Evolutionary conservation across 2,329 filamentous ascomycete genomes (phyloP), one percentile per base, ranked within the genome.

Genomic region (Beauveria scarabaeidicola): DNA sequence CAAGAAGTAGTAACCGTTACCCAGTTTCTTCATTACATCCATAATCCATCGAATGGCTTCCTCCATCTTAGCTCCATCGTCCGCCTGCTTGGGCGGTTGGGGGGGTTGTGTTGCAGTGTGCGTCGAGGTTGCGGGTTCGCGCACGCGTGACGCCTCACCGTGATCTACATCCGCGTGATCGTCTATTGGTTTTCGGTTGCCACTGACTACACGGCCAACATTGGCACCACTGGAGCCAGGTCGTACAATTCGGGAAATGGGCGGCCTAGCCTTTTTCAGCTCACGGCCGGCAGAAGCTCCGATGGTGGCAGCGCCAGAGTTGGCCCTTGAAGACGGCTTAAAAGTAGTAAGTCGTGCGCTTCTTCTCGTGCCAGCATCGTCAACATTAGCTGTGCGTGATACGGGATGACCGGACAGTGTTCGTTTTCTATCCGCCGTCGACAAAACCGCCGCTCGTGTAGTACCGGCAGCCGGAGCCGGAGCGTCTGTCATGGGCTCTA

Each of bases 371-470:
- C 64, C 79, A 44, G 83, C 81, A 65, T 91, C 88, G 62, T 86
- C 81, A 4, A 74, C 71, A 57, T 81, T 83, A 50, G 71, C 66
- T 57, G 76, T 80, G 65, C 74, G 65, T 69, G 77, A 81, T 52
- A 82, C 82, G 15, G 81, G 82, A 65, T 96, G 90, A 4, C 93
- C 93, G 44, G 93, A 96, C n/a, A 96, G 83, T 1, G 91, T 97
- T 65, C 93, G 85, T 75, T 97, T 97, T 70, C 91, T 85, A 62
- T 92, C 89, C 15, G 79, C 74, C 4, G 75, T 77, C 21, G 79
- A 71, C 23, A 51, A 21, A 63, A 77, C 69, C 19, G 76, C 68
- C 59, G 76, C 67, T 32, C 73, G 67, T 38, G 66, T 62, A 23
- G 66, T 75, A 77, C 69, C 73, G 66, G 70, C 52, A 67, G 68